Evolutionary conservation across 139 green algal species (phyloP).

Genomic region (Volvox africanus): DNA sequence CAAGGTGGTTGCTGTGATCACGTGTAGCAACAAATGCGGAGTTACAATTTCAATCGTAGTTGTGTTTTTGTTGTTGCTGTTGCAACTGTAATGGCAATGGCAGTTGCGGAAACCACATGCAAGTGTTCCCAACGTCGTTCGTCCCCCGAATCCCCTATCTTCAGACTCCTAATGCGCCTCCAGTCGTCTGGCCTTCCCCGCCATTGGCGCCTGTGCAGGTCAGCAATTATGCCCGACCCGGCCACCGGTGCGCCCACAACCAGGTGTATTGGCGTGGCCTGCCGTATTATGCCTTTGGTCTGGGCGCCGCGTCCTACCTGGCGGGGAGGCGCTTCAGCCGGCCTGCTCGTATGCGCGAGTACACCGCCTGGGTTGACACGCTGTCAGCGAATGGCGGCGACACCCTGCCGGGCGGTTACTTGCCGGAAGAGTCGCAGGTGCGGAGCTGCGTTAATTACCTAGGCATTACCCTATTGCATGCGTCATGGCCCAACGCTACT

Average conservation of each 20-base stretch:
- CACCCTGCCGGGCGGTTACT: constrained; percentile 4
- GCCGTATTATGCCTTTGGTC: constrained; percentile 91
- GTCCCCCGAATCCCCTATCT: too few relatives aligned
- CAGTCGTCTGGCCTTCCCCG: not conserved
- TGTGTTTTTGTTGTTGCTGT: too few relatives aligned
- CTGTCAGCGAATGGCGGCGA: constrained; percentile 35
- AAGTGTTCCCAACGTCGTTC: too few relatives aligned
- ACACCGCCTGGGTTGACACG: constrained; percentile 78
- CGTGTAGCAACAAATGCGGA: too few relatives aligned
- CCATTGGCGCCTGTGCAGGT: constrained; percentile 54
- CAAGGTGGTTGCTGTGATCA: too few relatives aligned
- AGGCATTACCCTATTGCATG: too few relatives aligned
- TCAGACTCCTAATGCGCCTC: too few relatives aligned
- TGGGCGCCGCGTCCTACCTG: constrained; percentile 88
- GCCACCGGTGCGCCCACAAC: constrained; percentile 91
- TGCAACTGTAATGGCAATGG: too few relatives aligned
- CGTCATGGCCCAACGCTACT: too few relatives aligned
- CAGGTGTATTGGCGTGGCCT: constrained; percentile 86
- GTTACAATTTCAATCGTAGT: too few relatives aligned
- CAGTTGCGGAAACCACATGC: too few relatives aligned
- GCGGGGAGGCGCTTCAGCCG: constrained; percentile 76
- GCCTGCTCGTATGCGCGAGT: constrained; percentile 80
- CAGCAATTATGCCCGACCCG: constrained; percentile 89
- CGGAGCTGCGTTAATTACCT: not conserved
- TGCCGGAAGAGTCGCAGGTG: constrained; percentile 37